These are phyloP conservation scores for Apophysomyces sp. DNA, from an alignment of 371 early-diverging fungal genomes.

Conservation along the genomic window DNA sequence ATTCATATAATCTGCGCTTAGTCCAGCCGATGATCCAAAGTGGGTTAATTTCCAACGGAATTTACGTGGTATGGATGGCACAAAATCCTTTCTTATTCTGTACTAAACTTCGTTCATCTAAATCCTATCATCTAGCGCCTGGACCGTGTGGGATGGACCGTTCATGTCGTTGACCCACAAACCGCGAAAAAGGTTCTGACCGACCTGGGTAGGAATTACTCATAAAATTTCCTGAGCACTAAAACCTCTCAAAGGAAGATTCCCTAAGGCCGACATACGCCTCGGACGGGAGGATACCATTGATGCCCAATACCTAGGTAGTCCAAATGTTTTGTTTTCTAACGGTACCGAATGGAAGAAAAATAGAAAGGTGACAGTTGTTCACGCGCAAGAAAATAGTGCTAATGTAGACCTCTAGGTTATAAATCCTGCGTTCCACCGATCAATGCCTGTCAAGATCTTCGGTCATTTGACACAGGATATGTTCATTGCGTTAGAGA, in stretches of 20 bases:
- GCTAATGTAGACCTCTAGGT: constrained; percentile 3
- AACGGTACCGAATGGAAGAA: constrained; percentile 12
- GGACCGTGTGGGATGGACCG: constrained; percentile 18
- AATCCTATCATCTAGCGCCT: too few species aligned
- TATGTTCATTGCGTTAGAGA: constrained; percentile 19
- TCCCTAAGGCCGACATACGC: constrained; percentile 16
- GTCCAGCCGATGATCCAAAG: constrained; percentile 4
- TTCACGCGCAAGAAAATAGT: background rate
- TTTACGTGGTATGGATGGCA: constrained; percentile 7
- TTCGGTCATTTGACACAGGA: constrained; percentile 7
- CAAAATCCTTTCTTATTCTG: background rate
- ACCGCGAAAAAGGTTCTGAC: constrained; percentile 13
- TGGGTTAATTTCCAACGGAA: background rate
- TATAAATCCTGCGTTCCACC: constrained; percentile 18
- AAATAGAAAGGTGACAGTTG: constrained; percentile 8
- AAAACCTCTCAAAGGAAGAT: constrained; percentile 11
- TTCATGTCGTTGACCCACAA: constrained; percentile 18
- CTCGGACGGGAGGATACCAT: background rate
- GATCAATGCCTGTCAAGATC: constrained; percentile 18
- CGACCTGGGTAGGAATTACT: constrained; percentile 9
- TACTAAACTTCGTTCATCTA: background rate
- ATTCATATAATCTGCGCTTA: background rate
- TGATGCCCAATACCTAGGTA: constrained; percentile 12
- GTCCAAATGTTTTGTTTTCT: constrained; percentile 6
- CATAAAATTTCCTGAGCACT: too few species aligned